phyloP scores from a whole-genome alignment of 352 stramenopile genomes.

The Pythium coloratum region DNA sequence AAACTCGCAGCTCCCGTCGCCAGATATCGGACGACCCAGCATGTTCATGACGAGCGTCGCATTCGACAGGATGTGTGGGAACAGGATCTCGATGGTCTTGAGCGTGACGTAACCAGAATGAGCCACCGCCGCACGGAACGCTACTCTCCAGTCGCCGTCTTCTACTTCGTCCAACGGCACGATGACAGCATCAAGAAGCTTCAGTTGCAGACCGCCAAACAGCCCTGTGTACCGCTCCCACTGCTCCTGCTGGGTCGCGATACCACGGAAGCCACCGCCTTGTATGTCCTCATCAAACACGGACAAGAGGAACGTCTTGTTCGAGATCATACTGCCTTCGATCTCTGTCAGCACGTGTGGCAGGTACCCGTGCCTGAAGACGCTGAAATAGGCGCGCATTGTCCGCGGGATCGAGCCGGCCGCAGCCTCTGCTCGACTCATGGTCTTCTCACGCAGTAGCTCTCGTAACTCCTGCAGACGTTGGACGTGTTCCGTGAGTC shows the following conservation, averaged over 20 bases:
- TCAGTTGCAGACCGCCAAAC: slow-evolving; percentile 16
- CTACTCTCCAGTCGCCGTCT: slow-evolving; percentile 2
- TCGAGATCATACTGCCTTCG: background rate
- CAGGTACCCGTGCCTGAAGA: slow-evolving; percentile 15
- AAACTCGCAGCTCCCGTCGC: slow-evolving; percentile 11
- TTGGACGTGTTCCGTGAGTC: slow-evolving; percentile 6
- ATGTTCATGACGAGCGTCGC: slow-evolving; percentile 23
- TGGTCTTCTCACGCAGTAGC: slow-evolving; percentile 12
- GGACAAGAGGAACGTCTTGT: background rate
- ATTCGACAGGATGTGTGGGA: slow-evolving; percentile 18
- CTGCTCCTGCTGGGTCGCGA: slow-evolving; percentile 16
- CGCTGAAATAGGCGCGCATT: slow-evolving; percentile 7
- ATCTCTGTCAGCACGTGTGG: background rate
- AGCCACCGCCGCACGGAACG: slow-evolving; percentile 1
- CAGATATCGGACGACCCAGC: slow-evolving; percentile 7
- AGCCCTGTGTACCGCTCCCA: slow-evolving; percentile 12
- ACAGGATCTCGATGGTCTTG: slow-evolving; percentile 24
- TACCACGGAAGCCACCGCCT: slow-evolving; percentile 9
- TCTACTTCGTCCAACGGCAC: slow-evolving; percentile 12
- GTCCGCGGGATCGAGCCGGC: slow-evolving; percentile 8
- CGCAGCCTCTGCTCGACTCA: slow-evolving; percentile 9
- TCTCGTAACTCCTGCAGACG: slow-evolving; percentile 13
- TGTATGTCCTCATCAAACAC: slow-evolving; percentile 20
- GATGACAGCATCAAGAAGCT: slow-evolving; percentile 8
- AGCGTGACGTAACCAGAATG: slow-evolving; percentile 20